Evolutionary conservation across 1,284 basidiomycete genomes (phyloP).

Genomic region (Bjerkandera adusta): DNA sequence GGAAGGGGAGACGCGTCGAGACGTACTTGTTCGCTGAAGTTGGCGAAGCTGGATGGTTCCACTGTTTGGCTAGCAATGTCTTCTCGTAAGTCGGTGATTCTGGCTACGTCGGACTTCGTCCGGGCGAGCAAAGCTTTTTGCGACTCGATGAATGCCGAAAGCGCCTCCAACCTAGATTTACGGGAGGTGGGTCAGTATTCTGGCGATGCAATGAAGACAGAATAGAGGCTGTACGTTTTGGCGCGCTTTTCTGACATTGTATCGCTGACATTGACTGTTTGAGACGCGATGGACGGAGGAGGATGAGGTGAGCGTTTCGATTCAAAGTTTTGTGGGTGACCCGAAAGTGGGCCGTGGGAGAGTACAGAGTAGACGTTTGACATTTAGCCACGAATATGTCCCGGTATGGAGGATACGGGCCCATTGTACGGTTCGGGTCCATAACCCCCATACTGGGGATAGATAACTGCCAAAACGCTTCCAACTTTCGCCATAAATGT

Average conservation of each 20-base stretch:
- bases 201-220: constrained; percentile 5
- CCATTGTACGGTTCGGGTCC: too few relatives aligned
- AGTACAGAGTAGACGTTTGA: too few relatives aligned
- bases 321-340: too few relatives aligned
- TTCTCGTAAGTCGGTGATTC: constrained; percentile 43
- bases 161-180: constrained; percentile 55
- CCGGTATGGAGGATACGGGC: too few relatives aligned
- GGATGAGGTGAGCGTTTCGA: neutral
- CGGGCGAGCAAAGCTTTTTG: constrained; percentile 56
- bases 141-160: constrained; percentile 59
- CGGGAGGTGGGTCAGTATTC: neutral
- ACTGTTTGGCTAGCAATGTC: constrained; percentile 34
- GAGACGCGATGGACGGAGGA: neutral
- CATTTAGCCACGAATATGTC: too few relatives aligned
- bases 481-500: too few relatives aligned
- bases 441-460: too few relatives aligned
- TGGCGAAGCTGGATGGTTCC: constrained; percentile 24
- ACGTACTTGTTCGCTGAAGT: constrained; percentile 34
- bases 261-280: constrained; percentile 27
- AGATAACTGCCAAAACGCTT: too few relatives aligned
- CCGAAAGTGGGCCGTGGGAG: too few relatives aligned
- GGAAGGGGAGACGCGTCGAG: constrained; percentile 13
- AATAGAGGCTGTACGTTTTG: constrained; percentile 42
- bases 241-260: constrained; percentile 56
- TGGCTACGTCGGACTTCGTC: constrained; percentile 58